phyloP scores from a whole-genome alignment of 768 basidiomycete genomes.

The Serendipita indica region DNA sequence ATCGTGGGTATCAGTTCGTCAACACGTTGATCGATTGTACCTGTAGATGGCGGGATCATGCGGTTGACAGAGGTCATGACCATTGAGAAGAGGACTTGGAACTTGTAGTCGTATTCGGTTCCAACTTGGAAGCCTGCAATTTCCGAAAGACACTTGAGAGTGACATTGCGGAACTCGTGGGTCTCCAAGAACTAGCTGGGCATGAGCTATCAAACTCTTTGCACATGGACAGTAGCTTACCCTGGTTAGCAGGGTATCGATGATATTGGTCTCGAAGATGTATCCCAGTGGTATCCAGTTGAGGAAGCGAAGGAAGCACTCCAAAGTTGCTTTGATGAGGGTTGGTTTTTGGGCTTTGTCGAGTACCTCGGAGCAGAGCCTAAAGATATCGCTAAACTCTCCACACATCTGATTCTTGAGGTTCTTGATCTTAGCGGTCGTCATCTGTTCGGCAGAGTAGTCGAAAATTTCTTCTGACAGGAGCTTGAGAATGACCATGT shows the following conservation, averaged over 20 bases:
- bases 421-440: conserved; percentile 91
- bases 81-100: conserved; percentile 92
- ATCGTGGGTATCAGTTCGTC: background rate
- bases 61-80: conserved; percentile 96
- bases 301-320: conserved; percentile 87
- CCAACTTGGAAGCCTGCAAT: conserved; percentile 90
- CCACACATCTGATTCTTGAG: conserved; percentile 97
- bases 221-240: conserved; percentile 28
- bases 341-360: conserved; percentile 95
- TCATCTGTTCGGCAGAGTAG: conserved; percentile 97
- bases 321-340: conserved; percentile 84
- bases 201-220: conserved; percentile 11
- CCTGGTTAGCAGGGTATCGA: conserved; percentile 80
- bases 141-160: conserved; percentile 90
- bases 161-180: conserved; percentile 93
- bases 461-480: conserved; percentile 99
- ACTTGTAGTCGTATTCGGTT: conserved; percentile 95
- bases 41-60: conserved; percentile 91
- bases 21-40: conserved; percentile 14
- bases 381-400: conserved; percentile 95
- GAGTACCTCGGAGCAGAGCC: conserved; percentile 88
- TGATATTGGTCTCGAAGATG: conserved; percentile 96
- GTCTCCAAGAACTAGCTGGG: conserved; percentile 75
- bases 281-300: conserved; percentile 99
- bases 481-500: conserved; percentile 95